These are phyloP conservation scores for Exidia glandulosa DNA, from an alignment of 768 basidiomycete genomes.

Conservation along the genomic window DNA sequence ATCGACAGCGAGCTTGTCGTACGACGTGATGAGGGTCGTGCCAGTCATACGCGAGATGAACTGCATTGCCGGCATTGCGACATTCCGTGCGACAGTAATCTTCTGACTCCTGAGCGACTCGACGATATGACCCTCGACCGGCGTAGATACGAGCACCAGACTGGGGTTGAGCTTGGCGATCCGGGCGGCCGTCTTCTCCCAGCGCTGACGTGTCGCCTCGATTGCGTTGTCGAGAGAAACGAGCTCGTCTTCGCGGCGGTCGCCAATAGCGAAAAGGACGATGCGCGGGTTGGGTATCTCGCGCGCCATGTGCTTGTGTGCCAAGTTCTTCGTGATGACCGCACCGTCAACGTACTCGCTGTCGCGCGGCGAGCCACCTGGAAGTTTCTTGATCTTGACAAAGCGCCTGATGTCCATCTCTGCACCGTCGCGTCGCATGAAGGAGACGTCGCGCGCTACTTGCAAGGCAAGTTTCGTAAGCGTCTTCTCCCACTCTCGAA, in stretches of 20 bases:
- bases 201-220: slow-evolving; percentile 89
- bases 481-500: slow-evolving; percentile 80
- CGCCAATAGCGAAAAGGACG: slow-evolving; percentile 68
- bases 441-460: slow-evolving; percentile 76
- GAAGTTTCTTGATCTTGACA: slow-evolving; percentile 97
- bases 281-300: slow-evolving; percentile 76
- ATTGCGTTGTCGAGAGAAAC: slow-evolving; percentile 89
- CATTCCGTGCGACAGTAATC: slow-evolving; percentile 82
- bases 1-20: slow-evolving; percentile 74
- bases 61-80: slow-evolving; percentile 79
- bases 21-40: slow-evolving; percentile 88
- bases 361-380: slow-evolving; percentile 82
- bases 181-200: slow-evolving; percentile 75
- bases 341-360: slow-evolving; percentile 96
- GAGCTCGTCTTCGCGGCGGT: slow-evolving; percentile 27
- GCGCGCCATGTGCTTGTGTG: slow-evolving; percentile 89
- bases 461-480: slow-evolving; percentile 73
- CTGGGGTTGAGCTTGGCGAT: slow-evolving; percentile 90
- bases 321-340: slow-evolving; percentile 96
- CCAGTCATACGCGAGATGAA: slow-evolving; percentile 91
- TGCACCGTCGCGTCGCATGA: slow-evolving; percentile 76
- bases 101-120: slow-evolving; percentile 32
- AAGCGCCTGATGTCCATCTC: slow-evolving; percentile 92
- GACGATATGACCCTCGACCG: background rate
- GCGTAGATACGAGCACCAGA: slow-evolving; percentile 56